Base-by-base conservation (phyloP, 2,329 filamentous ascomycete species). In the Knoxdaviesia proteae region DNA sequence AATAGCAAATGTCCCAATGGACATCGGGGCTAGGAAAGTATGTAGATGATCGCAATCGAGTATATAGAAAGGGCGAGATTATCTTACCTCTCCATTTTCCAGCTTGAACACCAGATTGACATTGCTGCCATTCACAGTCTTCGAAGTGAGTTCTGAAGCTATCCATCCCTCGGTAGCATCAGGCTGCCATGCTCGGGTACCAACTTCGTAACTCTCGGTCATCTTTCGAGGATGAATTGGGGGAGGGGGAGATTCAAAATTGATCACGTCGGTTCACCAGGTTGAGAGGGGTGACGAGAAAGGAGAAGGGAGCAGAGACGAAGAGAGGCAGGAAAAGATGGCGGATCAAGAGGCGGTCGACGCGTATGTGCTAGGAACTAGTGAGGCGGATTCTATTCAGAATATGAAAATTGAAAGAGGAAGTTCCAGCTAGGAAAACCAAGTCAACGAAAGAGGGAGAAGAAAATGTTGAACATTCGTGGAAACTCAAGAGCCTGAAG, bases 161-260 rank as follows among this genome's bases (percentile, higher is more conserved):
- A 98, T 77, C 88, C 90, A 98, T 64, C 90, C 90, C 63, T 98
- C 88, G 47, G 83, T 83, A 59, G 75, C 67, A 68, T 98, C 90
- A 54, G 90, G 87, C 73, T 96, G 90, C 90, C 90, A 98, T 58
- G 87, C 90, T 74, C 84, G 78, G 55, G 88, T 96, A 58, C 88
- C 90, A 57, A 94, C 76, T 70, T 96, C 87, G 67, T 92, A 96
- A 59, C 75, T 84, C 63, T 92, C 82, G 67, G 84, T 84, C 87
- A 94, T 93, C 40, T 34, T 42, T 42, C 34, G 38, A 29, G 6
- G 38, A 29, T 39, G 30, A 32, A 29, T 32, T 31, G 36, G 39
- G 38, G n/a, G 36, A 37, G 20, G 20, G 20, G 20, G 20, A 20
- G 20, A 20, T 20, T 20, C 20, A 20, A 20, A 20, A 20, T 20